These are phyloP conservation scores for Ceriops decandra DNA, from an alignment of 345 rosid genomes.

Conservation along the genomic window DNA sequence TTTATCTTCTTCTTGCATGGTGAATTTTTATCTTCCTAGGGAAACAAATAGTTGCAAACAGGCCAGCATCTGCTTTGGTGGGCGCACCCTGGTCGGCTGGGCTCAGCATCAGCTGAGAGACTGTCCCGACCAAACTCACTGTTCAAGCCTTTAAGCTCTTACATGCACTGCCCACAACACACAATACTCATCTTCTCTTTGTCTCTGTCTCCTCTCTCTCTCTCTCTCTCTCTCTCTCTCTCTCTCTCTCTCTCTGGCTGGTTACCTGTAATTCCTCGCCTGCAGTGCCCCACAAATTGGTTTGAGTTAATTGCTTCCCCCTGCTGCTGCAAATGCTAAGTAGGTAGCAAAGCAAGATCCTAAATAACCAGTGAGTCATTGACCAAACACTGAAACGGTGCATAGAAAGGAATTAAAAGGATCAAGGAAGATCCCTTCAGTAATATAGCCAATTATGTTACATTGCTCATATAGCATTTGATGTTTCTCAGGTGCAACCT, in stretches of 20 bases:
- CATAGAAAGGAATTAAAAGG: no score
- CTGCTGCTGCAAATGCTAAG: constrained; percentile 3
- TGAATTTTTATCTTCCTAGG: constrained; percentile 31
- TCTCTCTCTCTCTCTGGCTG: neutral
- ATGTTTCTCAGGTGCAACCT: no score
- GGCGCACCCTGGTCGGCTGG: constrained; percentile 71
- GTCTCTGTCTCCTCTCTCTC: neutral
- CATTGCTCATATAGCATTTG: no score
- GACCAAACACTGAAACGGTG: no score
- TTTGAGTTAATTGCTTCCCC: neutral
- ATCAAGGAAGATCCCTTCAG: no score
- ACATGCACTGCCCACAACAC: no score
- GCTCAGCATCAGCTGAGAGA: constrained; percentile 16
- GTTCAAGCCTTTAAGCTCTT: constrained; percentile 7
- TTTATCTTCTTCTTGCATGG: constrained; percentile 8
- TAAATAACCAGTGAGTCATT: no score
- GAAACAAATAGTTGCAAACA: constrained; percentile 45
- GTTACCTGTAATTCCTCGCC: neutral
- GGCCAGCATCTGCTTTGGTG: constrained; percentile 83
- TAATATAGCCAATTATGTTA: no score
- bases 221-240: neutral
- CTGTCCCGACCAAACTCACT: constrained; percentile 19
- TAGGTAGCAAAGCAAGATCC: no score
- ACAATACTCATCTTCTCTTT: neutral
- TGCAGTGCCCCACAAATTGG: constrained; percentile 1